Evolutionary conservation across 2,329 filamentous ascomycete genomes (phyloP), one percentile per base, ranked within the genome.

Genomic region (Exophiala alcalophila): DNA sequence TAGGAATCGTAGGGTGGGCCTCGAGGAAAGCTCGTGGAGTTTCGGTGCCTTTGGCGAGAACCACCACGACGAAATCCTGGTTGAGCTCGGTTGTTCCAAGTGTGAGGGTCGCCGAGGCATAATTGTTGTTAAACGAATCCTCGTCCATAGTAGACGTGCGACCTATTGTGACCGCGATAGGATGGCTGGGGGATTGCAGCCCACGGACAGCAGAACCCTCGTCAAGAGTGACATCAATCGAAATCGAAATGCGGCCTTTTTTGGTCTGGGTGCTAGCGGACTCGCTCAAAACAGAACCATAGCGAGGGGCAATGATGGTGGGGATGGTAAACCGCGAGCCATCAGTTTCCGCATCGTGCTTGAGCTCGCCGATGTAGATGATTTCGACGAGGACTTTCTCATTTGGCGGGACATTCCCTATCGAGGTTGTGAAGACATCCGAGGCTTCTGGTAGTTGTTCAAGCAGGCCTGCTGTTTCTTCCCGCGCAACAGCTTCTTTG

Each of bases 271-370:
- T 21, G 15, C n/a, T 19, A 9, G 39, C 40, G 10, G 30, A 35
- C 9, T 47, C 38, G n/a, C 9, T 28, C 5, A 43, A 40, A 6
- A 43, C 14, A 11, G 25, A 9, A 9, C 80, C 80, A 60, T 86
- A 88, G 14, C 83, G 73, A 2, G 83, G 83, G 0, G 78, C 80
- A 41, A 89, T 81, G 33, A 61, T 65, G 1, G 76, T 84, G 0
- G 84, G 84, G 4, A 89, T 76, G 4, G 77, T 86, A 57, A 83
- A 84, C 5, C 82, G 74, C 18, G 84, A 68, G 4, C 81, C 81
- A 56, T 88, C 80, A 3, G 76, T 69, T 49, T 81, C 77, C 29
- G 79, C 74, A 57, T 87, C 83, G 52, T 86, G 80, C 64, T 85
- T 85, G 40, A 88, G 69, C 59, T 88, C 83, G 2, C 79, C 80